Conservation (phyloP, 2,329 filamentous ascomycete genomes). For the Paraconiothyrium brasiliense region DNA sequence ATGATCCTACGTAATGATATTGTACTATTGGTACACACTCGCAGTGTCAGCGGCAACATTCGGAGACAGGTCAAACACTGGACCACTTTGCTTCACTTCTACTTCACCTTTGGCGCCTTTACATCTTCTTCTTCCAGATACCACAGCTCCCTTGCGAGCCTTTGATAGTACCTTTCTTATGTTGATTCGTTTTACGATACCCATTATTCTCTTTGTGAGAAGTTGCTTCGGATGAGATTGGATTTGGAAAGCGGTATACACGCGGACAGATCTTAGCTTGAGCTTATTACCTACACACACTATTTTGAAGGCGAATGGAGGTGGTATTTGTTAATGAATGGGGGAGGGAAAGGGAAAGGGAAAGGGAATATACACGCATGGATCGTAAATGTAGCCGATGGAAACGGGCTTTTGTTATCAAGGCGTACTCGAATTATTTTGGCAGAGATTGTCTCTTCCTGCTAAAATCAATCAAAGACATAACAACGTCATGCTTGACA, state of each 20-base stretch:
- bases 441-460: conserved; percentile 13
- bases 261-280: conserved; percentile 2
- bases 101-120: conserved; percentile 30
- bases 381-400: conserved; percentile 8
- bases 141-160: conserved; percentile 35
- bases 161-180: conserved; percentile 17
- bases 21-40: conserved; percentile 42
- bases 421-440: conserved; percentile 1
- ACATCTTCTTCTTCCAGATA: conserved; percentile 33
- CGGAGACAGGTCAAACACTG: conserved; percentile 7
- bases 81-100: conserved; percentile 18
- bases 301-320: neutral
- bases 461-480: conserved; percentile 4
- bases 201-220: conserved; percentile 41
- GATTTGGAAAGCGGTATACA: conserved; percentile 33
- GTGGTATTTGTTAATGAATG: conserved; percentile 9
- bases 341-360: neutral
- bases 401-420: neutral
- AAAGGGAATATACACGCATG: conserved; percentile 10
- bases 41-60: conserved; percentile 31
- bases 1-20: conserved; percentile 41
- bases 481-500: neutral
- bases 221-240: conserved; percentile 33
- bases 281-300: conserved; percentile 1
- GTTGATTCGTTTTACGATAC: conserved; percentile 45